A percentile compares a stretch with the other conserved stretches of the same genome.
Evolutionary conservation across 805 yeast genomes (phyloP).

Genomic region (Saccharomycopsis malanga): DNA sequence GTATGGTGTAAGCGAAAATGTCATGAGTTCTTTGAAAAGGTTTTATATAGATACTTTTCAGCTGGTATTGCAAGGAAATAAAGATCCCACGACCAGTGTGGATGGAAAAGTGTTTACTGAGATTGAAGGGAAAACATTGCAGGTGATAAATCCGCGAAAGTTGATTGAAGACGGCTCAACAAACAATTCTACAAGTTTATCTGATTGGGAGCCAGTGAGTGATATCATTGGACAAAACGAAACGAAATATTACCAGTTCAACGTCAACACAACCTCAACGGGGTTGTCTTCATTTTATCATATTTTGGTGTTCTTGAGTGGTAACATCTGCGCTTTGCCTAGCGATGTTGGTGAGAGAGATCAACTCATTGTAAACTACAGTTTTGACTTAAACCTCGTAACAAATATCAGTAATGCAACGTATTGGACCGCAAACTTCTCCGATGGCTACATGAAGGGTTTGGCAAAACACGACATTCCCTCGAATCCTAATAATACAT

Average conservation of each 20-base stretch:
- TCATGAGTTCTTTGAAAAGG: no score
- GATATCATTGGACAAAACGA: constrained; percentile 31
- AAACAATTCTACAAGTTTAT: constrained; percentile 16
- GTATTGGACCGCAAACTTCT: constrained; percentile 6
- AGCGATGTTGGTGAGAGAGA: not conserved
- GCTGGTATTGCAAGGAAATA: no score
- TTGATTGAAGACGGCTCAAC: constrained; percentile 2
- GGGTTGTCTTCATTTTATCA: constrained; percentile 42
- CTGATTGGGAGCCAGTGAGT: constrained; percentile 25
- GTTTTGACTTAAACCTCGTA: constrained; percentile 16
- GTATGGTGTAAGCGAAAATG: no score
- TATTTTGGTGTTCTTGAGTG: constrained; percentile 42
- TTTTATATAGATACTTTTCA: no score
- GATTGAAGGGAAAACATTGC: constrained; percentile 6
- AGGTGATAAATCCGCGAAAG: constrained; percentile 11
- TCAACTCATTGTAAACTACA: constrained; percentile 16
- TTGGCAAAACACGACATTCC: constrained; percentile 18
- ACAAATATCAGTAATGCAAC: constrained; percentile 10
- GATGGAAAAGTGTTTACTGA: constrained; percentile 6
- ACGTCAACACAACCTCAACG: constrained; percentile 35
- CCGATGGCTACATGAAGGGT: constrained; percentile 20
- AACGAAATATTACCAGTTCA: constrained; percentile 37
- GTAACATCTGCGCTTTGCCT: constrained; percentile 41
- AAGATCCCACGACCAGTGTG: no score
- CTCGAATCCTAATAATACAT: constrained; percentile 15